Conservation (phyloP, 768 basidiomycete genomes). For the Boletus edulis region DNA sequence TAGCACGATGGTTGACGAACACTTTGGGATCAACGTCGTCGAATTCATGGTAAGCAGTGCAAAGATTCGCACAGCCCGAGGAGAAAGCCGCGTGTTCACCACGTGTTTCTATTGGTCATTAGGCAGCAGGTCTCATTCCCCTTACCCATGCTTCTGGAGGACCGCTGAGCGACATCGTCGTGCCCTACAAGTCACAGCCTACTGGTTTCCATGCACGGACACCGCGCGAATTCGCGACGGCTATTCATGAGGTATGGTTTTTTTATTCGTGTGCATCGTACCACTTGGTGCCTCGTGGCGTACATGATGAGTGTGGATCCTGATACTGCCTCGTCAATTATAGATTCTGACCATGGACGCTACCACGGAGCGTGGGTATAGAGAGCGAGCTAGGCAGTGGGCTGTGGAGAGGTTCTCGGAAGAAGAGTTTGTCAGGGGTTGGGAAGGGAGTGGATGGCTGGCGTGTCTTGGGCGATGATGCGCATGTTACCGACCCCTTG, state of each 20-base stretch:
- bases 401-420: conserved; percentile 75
- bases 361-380: conserved; percentile 57
- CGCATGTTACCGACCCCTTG: neutral
- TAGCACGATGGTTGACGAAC: conserved; percentile 97
- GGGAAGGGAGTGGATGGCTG: conserved; percentile 65
- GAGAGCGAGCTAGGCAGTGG: conserved; percentile 65
- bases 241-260: conserved; percentile 50
- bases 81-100: conserved; percentile 11
- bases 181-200: conserved; percentile 65
- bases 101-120: conserved; percentile 7
- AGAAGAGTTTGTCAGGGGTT: conserved; percentile 74
- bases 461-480: conserved; percentile 21
- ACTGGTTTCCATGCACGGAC: conserved; percentile 85
- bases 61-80: neutral
- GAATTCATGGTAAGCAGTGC: conserved; percentile 82
- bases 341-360: conserved; percentile 49
- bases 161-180: conserved; percentile 86
- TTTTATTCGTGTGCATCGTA: too few relatives aligned
- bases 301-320: neutral
- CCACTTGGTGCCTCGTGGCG: neutral
- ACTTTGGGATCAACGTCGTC: conserved; percentile 97
- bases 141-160: conserved; percentile 93
- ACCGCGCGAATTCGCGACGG: conserved; percentile 61
- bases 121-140: conserved; percentile 94
- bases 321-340: conserved; percentile 9